Evolutionary conservation across 2,329 filamentous ascomycete species (phyloP).

Genomic region (Scolecobasidium constrictum): DNA sequence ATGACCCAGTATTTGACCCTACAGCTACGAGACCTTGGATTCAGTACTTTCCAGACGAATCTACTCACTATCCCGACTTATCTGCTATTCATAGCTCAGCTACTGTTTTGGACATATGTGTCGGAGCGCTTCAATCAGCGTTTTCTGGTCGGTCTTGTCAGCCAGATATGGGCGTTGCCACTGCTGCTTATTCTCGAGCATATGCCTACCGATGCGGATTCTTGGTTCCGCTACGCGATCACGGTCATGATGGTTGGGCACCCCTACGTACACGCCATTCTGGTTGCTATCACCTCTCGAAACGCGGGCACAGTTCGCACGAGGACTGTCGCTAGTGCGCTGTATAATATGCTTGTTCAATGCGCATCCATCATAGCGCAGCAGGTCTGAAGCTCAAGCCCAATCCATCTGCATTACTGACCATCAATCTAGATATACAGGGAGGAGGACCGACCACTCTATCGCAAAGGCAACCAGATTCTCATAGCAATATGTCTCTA

Average conservation of each 20-base stretch:
- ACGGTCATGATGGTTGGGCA: conserved; percentile 29
- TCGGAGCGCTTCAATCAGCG: conserved; percentile 40
- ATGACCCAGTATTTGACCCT: conserved; percentile 24
- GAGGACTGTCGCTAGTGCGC: conserved; percentile 13
- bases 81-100: conserved; percentile 34
- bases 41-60: conserved; percentile 26
- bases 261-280: conserved; percentile 36
- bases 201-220: conserved; percentile 18
- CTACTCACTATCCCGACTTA: conserved; percentile 27
- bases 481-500: conserved; percentile 19
- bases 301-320: conserved; percentile 13
- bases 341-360: conserved; percentile 21
- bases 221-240: conserved; percentile 27
- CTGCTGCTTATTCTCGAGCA: conserved; percentile 25
- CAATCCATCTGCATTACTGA: neutral
- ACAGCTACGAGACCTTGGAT: conserved; percentile 22
- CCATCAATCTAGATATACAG: neutral
- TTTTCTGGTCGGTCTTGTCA: conserved; percentile 33
- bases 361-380: conserved; percentile 15
- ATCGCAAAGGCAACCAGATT: conserved; percentile 16
- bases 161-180: conserved; percentile 28
- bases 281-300: conserved; percentile 35
- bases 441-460: conserved; percentile 16
- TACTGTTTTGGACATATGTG: conserved; percentile 39
- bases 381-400: conserved; percentile 14